These are phyloP conservation scores for Pistacia atlantica DNA, from an alignment of 345 rosid species.

Conservation along the genomic window DNA sequence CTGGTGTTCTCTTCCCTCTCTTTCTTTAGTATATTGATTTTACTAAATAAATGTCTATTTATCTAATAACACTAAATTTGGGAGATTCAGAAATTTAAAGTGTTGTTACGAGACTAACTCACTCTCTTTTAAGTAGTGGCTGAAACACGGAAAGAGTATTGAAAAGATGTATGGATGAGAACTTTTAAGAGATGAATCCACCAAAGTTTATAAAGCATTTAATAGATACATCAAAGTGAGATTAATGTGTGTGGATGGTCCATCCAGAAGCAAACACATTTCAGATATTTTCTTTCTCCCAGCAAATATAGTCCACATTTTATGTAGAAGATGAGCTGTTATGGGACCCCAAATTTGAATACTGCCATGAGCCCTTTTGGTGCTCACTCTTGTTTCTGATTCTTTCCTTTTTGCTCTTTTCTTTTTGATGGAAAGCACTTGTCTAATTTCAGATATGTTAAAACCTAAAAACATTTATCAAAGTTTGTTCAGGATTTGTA, in stretches of 20 bases:
- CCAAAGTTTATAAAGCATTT: conserved; percentile 13
- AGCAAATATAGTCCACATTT: conserved; percentile 44
- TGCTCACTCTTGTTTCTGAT: conserved; percentile 21
- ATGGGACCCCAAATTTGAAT: conserved; percentile 32
- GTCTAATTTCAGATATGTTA: background rate
- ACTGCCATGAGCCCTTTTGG: conserved; percentile 24
- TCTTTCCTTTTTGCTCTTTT: conserved; percentile 26
- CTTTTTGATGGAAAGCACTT: conserved; percentile 17
- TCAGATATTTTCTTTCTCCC: conserved; percentile 46
- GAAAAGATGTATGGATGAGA: conserved; percentile 13
- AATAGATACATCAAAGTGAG: conserved; percentile 15
- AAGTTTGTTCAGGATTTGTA: background rate
- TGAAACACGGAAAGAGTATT: conserved; percentile 5
- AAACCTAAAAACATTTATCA: background rate
- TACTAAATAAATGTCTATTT: too few species aligned
- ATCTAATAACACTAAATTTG: too few species aligned
- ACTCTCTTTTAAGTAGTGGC: background rate
- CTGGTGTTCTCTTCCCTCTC: background rate
- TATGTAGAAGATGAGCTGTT: conserved; percentile 25
- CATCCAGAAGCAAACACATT: conserved; percentile 27
- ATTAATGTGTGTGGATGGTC: conserved; percentile 20
- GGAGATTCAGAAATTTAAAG: too few species aligned
- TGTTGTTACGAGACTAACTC: too few species aligned
- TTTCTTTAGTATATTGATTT: background rate
- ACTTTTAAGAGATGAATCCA: background rate